Percentiles rank a stretch among this genome's conserved stretches.
Evolutionary conservation across 139 green algal genomes (phyloP).

Genomic region (Mesotaenium endlicherianum): DNA sequence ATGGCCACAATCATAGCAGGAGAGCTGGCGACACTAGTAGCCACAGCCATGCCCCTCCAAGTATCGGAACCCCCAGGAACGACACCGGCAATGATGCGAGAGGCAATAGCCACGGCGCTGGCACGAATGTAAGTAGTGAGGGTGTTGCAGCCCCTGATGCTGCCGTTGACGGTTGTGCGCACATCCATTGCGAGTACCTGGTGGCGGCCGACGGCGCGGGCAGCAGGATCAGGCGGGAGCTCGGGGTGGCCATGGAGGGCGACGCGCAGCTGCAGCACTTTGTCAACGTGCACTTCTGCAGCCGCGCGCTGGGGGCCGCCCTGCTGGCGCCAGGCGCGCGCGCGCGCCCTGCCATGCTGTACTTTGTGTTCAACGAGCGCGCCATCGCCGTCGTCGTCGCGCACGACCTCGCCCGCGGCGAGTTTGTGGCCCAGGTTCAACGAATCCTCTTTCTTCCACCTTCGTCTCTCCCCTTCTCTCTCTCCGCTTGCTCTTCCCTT

Average conservation of each 20-base stretch:
- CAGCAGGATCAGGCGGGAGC: conserved; percentile 19
- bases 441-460: background rate
- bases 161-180: too few species aligned
- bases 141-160: too few species aligned
- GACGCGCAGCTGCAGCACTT: conserved; percentile 34
- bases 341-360: conserved; percentile 83
- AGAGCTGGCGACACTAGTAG: too few species aligned
- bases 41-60: too few species aligned
- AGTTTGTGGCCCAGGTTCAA: conserved; percentile 89
- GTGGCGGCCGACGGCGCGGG: conserved; percentile 38
- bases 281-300: conserved; percentile 54
- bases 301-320: background rate
- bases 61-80: too few species aligned
- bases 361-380: conserved; percentile 87
- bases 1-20: too few species aligned
- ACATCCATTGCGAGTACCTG: conserved; percentile 41
- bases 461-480: too few species aligned
- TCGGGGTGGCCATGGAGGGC: conserved; percentile 40
- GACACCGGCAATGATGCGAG: too few species aligned
- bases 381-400: conserved; percentile 85
- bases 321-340: conserved; percentile 6
- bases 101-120: too few species aligned
- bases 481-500: too few species aligned
- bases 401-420: conserved; percentile 76
- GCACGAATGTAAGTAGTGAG: too few species aligned